phyloP scores from a whole-genome alignment of 2,329 filamentous ascomycete species.

The Neurospora sp. region DNA sequence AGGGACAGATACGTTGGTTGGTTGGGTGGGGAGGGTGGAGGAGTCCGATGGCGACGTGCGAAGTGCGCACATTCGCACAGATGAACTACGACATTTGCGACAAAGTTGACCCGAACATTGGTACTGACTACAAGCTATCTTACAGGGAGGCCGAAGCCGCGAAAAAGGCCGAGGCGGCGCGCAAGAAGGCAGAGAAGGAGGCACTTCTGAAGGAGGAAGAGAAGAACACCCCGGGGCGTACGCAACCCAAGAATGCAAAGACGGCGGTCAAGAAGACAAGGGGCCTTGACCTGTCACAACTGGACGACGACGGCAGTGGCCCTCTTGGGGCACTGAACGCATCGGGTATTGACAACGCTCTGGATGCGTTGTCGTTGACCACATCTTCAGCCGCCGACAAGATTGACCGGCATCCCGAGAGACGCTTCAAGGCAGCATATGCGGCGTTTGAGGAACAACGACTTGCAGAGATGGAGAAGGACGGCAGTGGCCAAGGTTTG shows the following conservation, averaged over 20 bases:
- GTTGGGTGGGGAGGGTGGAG: background rate
- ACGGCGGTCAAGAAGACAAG: constrained; percentile 57
- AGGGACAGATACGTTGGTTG: background rate
- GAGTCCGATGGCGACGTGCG: background rate
- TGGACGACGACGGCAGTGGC: constrained; percentile 47
- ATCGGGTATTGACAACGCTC: constrained; percentile 82
- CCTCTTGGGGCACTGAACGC: constrained; percentile 58
- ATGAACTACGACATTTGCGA: background rate
- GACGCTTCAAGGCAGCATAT: constrained; percentile 78
- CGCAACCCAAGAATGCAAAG: constrained; percentile 58
- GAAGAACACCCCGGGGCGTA: constrained; percentile 45
- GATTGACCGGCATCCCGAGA: constrained; percentile 81
- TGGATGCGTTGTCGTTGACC: constrained; percentile 70
- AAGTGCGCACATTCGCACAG: background rate
- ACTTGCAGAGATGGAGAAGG: constrained; percentile 74
- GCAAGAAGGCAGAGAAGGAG: constrained; percentile 88
- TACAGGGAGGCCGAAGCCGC: constrained; percentile 70
- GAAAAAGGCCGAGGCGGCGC: constrained; percentile 71
- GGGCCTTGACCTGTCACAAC: constrained; percentile 64
- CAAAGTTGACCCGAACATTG: background rate
- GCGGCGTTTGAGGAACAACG: constrained; percentile 72
- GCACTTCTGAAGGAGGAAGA: constrained; percentile 79
- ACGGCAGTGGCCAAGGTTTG: constrained; percentile 62
- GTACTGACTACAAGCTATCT: background rate
- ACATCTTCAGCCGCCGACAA: constrained; percentile 47